These are phyloP conservation scores for Ogataea angusta DNA, from an alignment of 805 yeast species.

Conservation along the genomic window DNA sequence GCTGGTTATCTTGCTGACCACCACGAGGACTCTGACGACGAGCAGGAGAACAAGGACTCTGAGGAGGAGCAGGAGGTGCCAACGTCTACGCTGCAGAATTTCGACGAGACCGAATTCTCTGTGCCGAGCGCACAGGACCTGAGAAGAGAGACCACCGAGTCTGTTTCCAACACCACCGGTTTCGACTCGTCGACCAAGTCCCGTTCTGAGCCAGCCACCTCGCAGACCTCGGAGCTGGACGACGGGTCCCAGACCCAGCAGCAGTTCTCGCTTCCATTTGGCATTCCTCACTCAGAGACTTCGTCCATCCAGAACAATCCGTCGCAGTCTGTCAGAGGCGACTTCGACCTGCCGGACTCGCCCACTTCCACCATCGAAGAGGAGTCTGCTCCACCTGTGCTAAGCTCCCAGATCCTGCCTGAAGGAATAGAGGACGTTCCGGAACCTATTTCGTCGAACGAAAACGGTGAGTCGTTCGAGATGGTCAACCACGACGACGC, in stretches of 20 bases:
- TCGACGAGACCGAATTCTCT: conserved; percentile 25
- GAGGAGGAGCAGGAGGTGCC: conserved; percentile 28
- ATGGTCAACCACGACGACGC: conserved; percentile 49
- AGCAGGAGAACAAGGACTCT: not conserved
- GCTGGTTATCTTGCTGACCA: conserved; percentile 21
- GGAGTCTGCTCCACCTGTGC: conserved; percentile 29
- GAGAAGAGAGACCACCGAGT: conserved; percentile 17
- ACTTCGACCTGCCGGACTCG: conserved; percentile 44
- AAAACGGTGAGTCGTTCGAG: conserved; percentile 48
- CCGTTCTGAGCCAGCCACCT: conserved; percentile 41
- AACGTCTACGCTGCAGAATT: conserved; percentile 32
- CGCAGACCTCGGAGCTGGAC: conserved; percentile 43
- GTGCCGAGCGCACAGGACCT: conserved; percentile 18
- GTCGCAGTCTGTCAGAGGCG: conserved; percentile 86
- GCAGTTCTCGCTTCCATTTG: conserved; percentile 37
- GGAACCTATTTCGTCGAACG: conserved; percentile 17
- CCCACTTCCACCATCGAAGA: conserved; percentile 34
- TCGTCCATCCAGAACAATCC: conserved; percentile 93
- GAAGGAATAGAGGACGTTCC: conserved; percentile 24
- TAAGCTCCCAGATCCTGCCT: conserved; percentile 30
- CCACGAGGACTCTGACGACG: conserved; percentile 11
- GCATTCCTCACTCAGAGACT: conserved; percentile 75
- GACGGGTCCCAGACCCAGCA: conserved; percentile 22
- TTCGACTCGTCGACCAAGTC: conserved; percentile 20
- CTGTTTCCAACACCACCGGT: conserved; percentile 23